phyloP scores from a whole-genome alignment of 331 rosid species.

The Quercus phellos region DNA sequence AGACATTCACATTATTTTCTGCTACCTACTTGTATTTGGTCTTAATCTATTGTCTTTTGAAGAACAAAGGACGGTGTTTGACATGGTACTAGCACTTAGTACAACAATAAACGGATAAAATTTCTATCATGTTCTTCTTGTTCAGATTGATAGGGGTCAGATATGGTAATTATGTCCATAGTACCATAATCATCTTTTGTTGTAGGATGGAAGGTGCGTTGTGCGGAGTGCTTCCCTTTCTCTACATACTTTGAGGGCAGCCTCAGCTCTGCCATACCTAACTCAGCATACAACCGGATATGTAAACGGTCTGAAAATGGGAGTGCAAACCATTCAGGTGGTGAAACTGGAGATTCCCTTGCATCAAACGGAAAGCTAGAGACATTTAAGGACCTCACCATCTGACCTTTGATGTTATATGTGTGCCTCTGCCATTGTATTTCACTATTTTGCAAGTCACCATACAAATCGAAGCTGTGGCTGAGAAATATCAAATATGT shows the following conservation, averaged over 20 bases:
- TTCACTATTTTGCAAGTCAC: slow-evolving; percentile 2
- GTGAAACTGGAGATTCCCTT: slow-evolving; percentile 35
- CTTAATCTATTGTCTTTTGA: neutral
- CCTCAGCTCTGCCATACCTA: slow-evolving; percentile 66
- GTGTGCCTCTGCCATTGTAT: slow-evolving; percentile 12
- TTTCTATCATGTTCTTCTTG: neutral
- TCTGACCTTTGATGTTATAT: slow-evolving; percentile 32
- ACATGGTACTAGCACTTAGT: neutral
- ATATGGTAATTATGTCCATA: neutral
- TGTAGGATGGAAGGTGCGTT: slow-evolving; percentile 87
- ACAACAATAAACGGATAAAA: neutral
- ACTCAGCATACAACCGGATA: slow-evolving; percentile 43
- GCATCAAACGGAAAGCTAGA: slow-evolving; percentile 65
- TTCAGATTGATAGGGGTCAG: neutral
- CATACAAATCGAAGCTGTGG: slow-evolving; percentile 21
- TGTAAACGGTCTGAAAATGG: slow-evolving; percentile 55
- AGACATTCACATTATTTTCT: neutral
- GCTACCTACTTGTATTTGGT: neutral
- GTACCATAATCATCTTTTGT: neutral
- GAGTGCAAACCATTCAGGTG: slow-evolving; percentile 28
- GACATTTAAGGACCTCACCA: slow-evolving; percentile 52
- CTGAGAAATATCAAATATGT: slow-evolving; percentile 14
- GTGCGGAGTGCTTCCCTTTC: slow-evolving; percentile 72
- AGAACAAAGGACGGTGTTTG: neutral
- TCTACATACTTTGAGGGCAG: slow-evolving; percentile 72